phyloP scores from a whole-genome alignment of 495 filamentous ascomycete genomes.

The Poronia punctata region DNA sequence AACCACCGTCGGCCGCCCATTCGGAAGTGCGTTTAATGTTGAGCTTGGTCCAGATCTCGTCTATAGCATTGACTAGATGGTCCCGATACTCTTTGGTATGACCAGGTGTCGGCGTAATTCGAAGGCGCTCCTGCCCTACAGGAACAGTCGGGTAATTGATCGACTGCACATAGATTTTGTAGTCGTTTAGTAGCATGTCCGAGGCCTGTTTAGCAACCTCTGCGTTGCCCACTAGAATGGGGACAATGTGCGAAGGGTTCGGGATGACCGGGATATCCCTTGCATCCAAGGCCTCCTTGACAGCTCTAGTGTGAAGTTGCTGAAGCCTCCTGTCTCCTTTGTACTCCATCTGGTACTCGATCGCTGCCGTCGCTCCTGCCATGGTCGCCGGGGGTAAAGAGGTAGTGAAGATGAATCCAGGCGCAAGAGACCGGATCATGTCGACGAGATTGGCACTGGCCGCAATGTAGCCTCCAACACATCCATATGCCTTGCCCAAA shows the following conservation, averaged over 20 bases:
- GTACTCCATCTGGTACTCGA: conserved; percentile 81
- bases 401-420: conserved; percentile 98
- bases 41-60: conserved; percentile 79
- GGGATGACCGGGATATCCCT: conserved; percentile 95
- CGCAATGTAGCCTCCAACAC: conserved; percentile 95
- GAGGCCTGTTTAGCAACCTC: conserved; percentile 87
- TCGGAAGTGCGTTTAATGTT: conserved; percentile 85
- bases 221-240: conserved; percentile 87
- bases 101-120: conserved; percentile 92
- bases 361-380: conserved; percentile 87
- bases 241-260: conserved; percentile 94
- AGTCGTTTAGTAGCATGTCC: conserved; percentile 78
- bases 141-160: conserved; percentile 99
- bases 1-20: conserved; percentile 86
- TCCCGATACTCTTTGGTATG: conserved; percentile 76
- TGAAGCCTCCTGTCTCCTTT: conserved; percentile 81
- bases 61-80: conserved; percentile 76
- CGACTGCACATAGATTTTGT: conserved; percentile 93
- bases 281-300: conserved; percentile 70
- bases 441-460: conserved; percentile 84
- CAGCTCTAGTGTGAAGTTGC: conserved; percentile 89
- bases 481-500: conserved; percentile 94
- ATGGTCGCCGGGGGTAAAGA: conserved; percentile 93
- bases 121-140: conserved; percentile 87
- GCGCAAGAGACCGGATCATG: conserved; percentile 89